phyloP scores from a whole-genome alignment of 2,329 filamentous ascomycete genomes.

The Xylaria sp. region DNA sequence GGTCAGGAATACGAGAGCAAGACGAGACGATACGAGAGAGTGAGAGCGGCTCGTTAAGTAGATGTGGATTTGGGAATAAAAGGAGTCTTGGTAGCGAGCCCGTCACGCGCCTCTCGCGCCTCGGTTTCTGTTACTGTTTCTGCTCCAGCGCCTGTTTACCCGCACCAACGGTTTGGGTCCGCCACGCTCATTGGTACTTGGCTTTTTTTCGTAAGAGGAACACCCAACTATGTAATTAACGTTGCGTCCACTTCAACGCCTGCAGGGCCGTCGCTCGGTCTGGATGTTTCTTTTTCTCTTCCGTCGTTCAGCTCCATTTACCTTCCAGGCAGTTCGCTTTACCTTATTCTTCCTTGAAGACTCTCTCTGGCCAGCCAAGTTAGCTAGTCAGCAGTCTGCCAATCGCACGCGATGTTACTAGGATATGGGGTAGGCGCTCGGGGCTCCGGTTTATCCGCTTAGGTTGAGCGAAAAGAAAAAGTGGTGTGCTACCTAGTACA shows the following conservation, averaged over 20 bases:
- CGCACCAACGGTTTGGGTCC: slow-evolving; percentile 19
- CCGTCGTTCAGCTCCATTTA: slow-evolving; percentile 27
- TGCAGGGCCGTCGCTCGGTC: slow-evolving; percentile 29
- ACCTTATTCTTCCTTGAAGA: background rate
- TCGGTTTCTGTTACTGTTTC: background rate
- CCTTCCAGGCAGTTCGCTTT: slow-evolving; percentile 13
- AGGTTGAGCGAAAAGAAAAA: background rate
- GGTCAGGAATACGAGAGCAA: background rate
- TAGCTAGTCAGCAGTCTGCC: slow-evolving; percentile 2
- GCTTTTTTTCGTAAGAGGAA: slow-evolving; percentile 2
- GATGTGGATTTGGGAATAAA: background rate
- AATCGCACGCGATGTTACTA: slow-evolving; percentile 5
- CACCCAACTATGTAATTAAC: background rate
- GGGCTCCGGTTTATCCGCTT: background rate
- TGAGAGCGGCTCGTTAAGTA: background rate
- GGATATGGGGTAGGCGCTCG: background rate
- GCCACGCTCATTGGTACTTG: slow-evolving; percentile 17
- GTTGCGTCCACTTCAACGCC: slow-evolving; percentile 15
- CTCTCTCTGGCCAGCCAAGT: background rate
- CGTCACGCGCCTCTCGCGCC: slow-evolving; percentile 2
- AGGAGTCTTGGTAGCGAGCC: slow-evolving; percentile 1
- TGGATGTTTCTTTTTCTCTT: slow-evolving; percentile 14
- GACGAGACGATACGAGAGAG: background rate
- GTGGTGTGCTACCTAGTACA: background rate
- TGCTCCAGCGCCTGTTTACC: slow-evolving; percentile 1